Evolutionary conservation across 1,284 basidiomycete genomes (phyloP).

Genomic region (Acaromyces ingoldii): DNA sequence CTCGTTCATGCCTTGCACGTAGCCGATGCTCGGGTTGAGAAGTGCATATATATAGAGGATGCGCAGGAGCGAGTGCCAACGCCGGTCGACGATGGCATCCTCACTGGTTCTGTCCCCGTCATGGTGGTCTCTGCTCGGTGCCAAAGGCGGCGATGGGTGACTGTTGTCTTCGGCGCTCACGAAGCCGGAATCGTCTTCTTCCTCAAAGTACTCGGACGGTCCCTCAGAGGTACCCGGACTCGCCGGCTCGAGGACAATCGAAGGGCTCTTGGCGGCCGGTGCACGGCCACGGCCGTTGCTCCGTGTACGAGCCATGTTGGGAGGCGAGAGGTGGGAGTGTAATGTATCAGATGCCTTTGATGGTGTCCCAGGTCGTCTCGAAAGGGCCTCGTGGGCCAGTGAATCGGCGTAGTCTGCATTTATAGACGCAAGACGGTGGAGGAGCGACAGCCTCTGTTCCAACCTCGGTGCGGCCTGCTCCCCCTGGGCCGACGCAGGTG

Average conservation of each 20-base stretch:
- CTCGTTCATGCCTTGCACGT: constrained; percentile 49
- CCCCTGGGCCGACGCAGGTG: constrained; percentile 1
- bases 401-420: constrained; percentile 25
- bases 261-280: constrained; percentile 10
- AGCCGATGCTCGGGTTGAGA: constrained; percentile 45
- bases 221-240: not conserved
- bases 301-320: no score
- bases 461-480: not conserved
- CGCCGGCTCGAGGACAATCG: constrained; percentile 3
- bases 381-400: constrained; percentile 19
- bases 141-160: not conserved
- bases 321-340: no score
- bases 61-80: constrained; percentile 46
- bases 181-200: constrained; percentile 4
- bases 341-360: no score
- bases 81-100: constrained; percentile 14
- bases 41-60: constrained; percentile 47
- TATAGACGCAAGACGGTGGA: constrained; percentile 22
- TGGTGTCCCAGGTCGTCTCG: no score
- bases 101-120: not conserved
- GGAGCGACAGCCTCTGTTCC: constrained; percentile 10
- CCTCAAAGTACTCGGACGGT: not conserved
- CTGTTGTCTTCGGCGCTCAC: not conserved
- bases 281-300: no score
- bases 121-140: not conserved